Evolutionary conservation across 345 rosid species (phyloP).

Genomic region (Gossypium stocksii): DNA sequence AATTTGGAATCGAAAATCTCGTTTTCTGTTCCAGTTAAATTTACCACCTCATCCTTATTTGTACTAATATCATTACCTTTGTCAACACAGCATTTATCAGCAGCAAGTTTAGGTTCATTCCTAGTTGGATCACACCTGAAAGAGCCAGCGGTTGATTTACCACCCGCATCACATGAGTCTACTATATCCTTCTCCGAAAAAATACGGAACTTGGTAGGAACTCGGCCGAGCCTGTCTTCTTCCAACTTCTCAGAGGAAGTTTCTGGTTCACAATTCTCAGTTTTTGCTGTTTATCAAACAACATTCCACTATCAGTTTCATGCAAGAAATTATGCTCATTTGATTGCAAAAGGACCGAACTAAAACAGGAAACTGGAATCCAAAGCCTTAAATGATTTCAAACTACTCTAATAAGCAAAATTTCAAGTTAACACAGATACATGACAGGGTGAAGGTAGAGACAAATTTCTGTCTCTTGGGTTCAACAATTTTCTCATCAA

Average conservation of each 20-base stretch:
- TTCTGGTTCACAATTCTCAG: slow-evolving; percentile 35
- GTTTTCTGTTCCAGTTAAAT: slow-evolving; percentile 19
- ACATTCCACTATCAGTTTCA: slow-evolving; percentile 14
- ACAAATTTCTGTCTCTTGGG: not conserved
- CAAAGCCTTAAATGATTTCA: slow-evolving; percentile 2
- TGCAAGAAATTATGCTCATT: not conserved
- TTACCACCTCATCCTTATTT: slow-evolving; percentile 14
- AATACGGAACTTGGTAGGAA: slow-evolving; percentile 31
- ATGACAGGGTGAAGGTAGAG: not conserved
- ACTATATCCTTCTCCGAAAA: slow-evolving; percentile 31
- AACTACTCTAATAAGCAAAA: not conserved
- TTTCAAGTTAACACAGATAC: not conserved
- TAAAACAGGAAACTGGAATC: slow-evolving; percentile 1
- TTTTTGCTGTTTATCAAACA: slow-evolving; percentile 50
- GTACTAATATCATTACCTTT: slow-evolving; percentile 24
- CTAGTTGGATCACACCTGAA: slow-evolving; percentile 24
- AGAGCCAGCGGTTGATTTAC: slow-evolving; percentile 36
- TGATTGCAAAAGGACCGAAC: not conserved
- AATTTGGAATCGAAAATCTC: slow-evolving; percentile 30
- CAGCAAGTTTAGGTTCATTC: slow-evolving; percentile 29
- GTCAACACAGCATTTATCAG: slow-evolving; percentile 33
- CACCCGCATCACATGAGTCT: slow-evolving; percentile 40
- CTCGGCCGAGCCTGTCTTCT: slow-evolving; percentile 39
- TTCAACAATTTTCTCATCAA: slow-evolving; percentile 8
- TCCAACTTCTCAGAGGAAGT: slow-evolving; percentile 41